Evolutionary conservation across 1,139 yeast species (phyloP), one percentile per base, ranked within the genome.

Genomic region (Kurtzmaniella quercitrusa): DNA sequence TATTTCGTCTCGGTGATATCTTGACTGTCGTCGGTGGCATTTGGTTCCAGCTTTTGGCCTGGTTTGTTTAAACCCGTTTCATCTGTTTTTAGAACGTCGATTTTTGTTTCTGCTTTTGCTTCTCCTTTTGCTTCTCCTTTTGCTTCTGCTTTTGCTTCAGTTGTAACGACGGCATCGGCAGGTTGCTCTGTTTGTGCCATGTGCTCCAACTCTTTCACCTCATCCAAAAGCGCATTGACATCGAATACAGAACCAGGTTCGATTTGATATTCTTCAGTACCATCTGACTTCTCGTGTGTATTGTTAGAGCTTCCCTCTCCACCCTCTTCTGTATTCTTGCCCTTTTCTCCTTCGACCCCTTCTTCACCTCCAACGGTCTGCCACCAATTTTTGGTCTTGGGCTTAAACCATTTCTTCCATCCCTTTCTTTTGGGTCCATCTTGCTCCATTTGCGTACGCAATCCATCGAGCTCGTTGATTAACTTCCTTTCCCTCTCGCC

Each of bases 331-430:
- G 40, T 42, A 21, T 47, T 45, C 43, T 39, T 42, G 16, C 41
- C 48, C 16, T 38, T 48, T 17, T 38, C 45, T 11, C 41, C 40
- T n/a, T 36, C 36, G 15, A 38, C 40, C 17, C 42, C 51, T 17
- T 48, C 32, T 5, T 69, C 63, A 40, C 71, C 74, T 23, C 73
- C 76, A 50, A 82, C 82, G 56, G 81, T 78, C 42, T 82, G 91
- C 96, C 88, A 88, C 96, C 97, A 89, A 54, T 78, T 88, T 61
- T 78, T 86, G 68, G 82, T 82, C 59, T 85, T 84, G 2, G 93
- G 89, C 49, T 77, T 80, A 62, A 86, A 78, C 83, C 88, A 78
- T 47, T 70, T 72, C 36, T 78, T 78, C 81, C 88, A 80, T 43
- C 74, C 56, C 18, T 63, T 68, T 53, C 70, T 67, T 50, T 70